Conservation (phyloP, 305 asterid genomes). For the Plantago lanceolata region DNA sequence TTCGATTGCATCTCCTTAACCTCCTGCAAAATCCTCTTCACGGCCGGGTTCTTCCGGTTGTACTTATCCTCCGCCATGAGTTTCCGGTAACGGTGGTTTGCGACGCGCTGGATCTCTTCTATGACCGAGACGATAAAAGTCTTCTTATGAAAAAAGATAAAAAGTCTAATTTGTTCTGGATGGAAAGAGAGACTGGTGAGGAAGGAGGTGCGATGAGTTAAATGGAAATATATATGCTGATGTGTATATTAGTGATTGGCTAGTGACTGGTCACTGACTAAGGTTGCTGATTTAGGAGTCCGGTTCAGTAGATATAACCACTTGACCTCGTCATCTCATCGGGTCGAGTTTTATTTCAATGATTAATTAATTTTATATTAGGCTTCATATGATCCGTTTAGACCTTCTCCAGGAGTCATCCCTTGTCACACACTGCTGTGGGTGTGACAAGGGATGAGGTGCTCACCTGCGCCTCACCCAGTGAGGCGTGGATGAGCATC, state of each 20-base stretch:
- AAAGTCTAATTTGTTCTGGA: not conserved
- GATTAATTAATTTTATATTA: no score
- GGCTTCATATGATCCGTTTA: no score
- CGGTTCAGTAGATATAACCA: no score
- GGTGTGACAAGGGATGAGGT: no score
- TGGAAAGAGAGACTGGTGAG: not conserved
- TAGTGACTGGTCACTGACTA: not conserved
- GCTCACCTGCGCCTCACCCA: no score
- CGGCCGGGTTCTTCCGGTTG: slow-evolving; percentile 86
- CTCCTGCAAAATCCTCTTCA: slow-evolving; percentile 95
- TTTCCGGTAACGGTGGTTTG: not conserved
- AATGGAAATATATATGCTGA: not conserved
- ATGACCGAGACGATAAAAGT: slow-evolving; percentile 14
- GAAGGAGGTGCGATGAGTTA: slow-evolving; percentile 23
- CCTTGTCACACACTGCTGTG: no score
- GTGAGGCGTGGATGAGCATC: no score
- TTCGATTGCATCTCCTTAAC: slow-evolving; percentile 91
- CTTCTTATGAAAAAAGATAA: not conserved
- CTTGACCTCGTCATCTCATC: no score
- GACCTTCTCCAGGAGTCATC: no score
- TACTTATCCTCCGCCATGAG: slow-evolving; percentile 73
- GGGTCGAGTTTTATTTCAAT: no score
- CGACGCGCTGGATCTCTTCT: slow-evolving; percentile 25
- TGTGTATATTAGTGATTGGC: slow-evolving; percentile 32
- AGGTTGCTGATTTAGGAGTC: no score